phyloP scores from a whole-genome alignment of 352 stramenopile species.

The Phytopythium delawarense region DNA sequence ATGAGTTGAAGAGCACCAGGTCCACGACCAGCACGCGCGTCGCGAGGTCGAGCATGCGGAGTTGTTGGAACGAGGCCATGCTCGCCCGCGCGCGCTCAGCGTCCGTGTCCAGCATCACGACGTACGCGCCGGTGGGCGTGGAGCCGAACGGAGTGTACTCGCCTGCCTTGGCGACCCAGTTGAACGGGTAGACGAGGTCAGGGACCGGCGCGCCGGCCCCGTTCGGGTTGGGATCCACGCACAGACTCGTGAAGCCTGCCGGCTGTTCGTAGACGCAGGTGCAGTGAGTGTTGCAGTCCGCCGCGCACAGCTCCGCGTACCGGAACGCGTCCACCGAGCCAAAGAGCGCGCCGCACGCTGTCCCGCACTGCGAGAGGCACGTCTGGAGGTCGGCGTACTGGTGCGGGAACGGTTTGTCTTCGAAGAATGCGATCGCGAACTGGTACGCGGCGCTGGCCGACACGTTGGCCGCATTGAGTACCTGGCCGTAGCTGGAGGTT shows the following conservation, averaged over 20 bases:
- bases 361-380: conserved; percentile 47
- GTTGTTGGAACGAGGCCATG: conserved; percentile 28
- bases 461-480: conserved; percentile 57
- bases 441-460: conserved; percentile 33
- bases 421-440: conserved; percentile 50
- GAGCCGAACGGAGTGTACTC: conserved; percentile 17
- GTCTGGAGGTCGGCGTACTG: conserved; percentile 46
- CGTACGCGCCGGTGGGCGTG: conserved; percentile 42
- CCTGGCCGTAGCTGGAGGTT: conserved; percentile 41
- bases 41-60: conserved; percentile 54
- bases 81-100: conserved; percentile 17
- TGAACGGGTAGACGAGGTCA: conserved; percentile 41
- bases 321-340: conserved; percentile 48
- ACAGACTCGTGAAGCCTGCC: conserved; percentile 32
- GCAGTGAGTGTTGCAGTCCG: conserved; percentile 47
- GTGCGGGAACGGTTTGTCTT: conserved; percentile 28
- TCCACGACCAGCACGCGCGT: conserved; percentile 61
- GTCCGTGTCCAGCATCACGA: conserved; percentile 47
- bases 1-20: conserved; percentile 61
- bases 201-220: conserved; percentile 27
- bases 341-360: conserved; percentile 41
- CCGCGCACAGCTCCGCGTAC: conserved; percentile 36
- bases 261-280: conserved; percentile 69
- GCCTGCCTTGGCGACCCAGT: conserved; percentile 32
- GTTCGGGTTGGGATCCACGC: conserved; percentile 47